These are phyloP conservation scores for Staphylotrichum longicolle DNA, from an alignment of 495 filamentous ascomycete genomes.

Conservation along the genomic window DNA sequence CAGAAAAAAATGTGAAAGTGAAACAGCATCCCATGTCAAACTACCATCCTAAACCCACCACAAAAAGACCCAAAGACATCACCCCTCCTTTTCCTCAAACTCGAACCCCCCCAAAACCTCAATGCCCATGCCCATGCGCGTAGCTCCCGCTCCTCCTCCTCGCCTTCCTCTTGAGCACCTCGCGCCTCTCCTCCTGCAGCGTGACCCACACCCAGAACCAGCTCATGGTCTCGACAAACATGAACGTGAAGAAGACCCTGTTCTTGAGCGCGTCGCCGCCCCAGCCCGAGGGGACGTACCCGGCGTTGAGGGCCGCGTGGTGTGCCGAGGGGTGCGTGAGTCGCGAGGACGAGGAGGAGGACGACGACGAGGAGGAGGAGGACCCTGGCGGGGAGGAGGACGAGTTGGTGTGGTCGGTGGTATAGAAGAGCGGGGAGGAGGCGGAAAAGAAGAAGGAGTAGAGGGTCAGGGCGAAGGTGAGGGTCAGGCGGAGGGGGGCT, in stretches of 20 bases:
- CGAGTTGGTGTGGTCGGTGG: slow-evolving; percentile 5
- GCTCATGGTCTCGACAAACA: slow-evolving; percentile 76
- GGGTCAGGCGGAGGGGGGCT: slow-evolving; percentile 64
- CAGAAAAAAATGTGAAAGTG: too few relatives aligned
- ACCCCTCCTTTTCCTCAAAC: too few relatives aligned
- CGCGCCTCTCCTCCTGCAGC: slow-evolving; percentile 50
- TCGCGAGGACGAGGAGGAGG: slow-evolving; percentile 15
- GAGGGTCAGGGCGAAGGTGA: slow-evolving; percentile 58
- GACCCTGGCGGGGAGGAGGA: not conserved
- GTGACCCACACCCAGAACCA: slow-evolving; percentile 81
- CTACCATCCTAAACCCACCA: too few relatives aligned
- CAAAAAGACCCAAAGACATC: too few relatives aligned
- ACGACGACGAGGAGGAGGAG: not conserved
- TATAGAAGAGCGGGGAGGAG: slow-evolving; percentile 40
- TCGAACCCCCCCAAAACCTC: not conserved
- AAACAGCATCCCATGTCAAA: too few relatives aligned
- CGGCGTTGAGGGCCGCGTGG: slow-evolving; percentile 19
- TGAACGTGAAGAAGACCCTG: slow-evolving; percentile 76
- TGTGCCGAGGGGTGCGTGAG: slow-evolving; percentile 33
- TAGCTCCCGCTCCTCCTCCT: slow-evolving; percentile 28
- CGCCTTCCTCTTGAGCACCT: slow-evolving; percentile 35
- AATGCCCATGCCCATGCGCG: not conserved
- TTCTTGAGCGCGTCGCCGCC: slow-evolving; percentile 67
- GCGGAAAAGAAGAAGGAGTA: slow-evolving; percentile 45
- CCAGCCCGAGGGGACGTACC: slow-evolving; percentile 35